Conservation (phyloP, 2,329 filamentous ascomycete genomes). For the Penicillium sclerotigenum region DNA sequence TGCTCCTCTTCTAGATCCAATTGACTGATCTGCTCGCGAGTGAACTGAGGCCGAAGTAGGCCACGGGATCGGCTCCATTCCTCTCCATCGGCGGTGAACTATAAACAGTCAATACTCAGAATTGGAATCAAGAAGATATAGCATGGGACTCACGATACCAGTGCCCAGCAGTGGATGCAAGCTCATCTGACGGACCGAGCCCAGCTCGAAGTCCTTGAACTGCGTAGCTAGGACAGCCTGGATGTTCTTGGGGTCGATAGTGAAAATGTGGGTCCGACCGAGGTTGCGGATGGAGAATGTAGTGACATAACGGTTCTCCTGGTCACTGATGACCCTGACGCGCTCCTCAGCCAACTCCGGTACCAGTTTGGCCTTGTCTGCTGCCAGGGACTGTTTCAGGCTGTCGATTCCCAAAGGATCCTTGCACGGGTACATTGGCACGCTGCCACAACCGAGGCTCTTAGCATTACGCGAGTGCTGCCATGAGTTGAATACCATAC, state of each 20-base stretch:
- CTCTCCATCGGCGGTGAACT: slow-evolving; percentile 67
- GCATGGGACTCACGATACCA: slow-evolving; percentile 44
- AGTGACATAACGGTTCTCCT: slow-evolving; percentile 25
- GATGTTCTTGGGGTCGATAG: slow-evolving; percentile 58
- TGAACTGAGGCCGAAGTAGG: slow-evolving; percentile 80
- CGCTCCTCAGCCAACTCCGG: slow-evolving; percentile 22
- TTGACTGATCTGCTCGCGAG: slow-evolving; percentile 78
- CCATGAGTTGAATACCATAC: slow-evolving; percentile 22
- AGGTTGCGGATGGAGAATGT: slow-evolving; percentile 27
- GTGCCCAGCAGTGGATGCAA: slow-evolving; percentile 34
- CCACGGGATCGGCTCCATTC: slow-evolving; percentile 77
- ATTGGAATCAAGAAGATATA: neutral
- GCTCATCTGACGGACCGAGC: slow-evolving; percentile 67
- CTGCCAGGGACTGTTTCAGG: slow-evolving; percentile 21
- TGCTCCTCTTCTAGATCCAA: slow-evolving; percentile 78
- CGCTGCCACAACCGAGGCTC: slow-evolving; percentile 22
- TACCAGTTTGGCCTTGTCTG: slow-evolving; percentile 26
- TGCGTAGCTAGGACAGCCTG: slow-evolving; percentile 82
- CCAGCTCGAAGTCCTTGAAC: slow-evolving; percentile 80
- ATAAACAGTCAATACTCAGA: neutral
- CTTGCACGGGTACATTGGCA: slow-evolving; percentile 26
- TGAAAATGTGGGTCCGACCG: slow-evolving; percentile 26
- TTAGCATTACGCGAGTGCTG: slow-evolving; percentile 28
- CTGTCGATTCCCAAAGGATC: slow-evolving; percentile 28
- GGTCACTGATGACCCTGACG: slow-evolving; percentile 19